Evolutionary conservation across 2,329 filamentous ascomycete genomes (phyloP).

Genomic region (Amesomyces nigricolor): DNA sequence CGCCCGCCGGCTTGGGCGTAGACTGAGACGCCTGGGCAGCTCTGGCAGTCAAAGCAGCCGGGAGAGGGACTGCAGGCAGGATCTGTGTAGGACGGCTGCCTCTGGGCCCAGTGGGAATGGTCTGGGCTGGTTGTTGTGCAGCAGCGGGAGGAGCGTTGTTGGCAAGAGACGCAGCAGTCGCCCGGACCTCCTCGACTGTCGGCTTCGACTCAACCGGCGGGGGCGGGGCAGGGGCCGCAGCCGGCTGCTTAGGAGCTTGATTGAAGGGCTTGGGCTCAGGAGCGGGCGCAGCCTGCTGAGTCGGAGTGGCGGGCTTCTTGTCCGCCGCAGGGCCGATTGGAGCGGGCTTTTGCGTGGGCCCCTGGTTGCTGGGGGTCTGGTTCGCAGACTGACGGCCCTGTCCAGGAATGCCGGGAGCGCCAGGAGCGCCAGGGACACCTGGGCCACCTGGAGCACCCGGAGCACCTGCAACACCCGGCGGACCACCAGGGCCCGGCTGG

Average conservation of each 20-base stretch:
- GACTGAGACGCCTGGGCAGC: conserved; percentile 26
- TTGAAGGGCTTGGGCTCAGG: conserved; percentile 49
- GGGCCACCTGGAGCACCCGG: conserved; percentile 42
- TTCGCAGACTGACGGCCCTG: conserved; percentile 28
- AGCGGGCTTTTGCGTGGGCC: conserved; percentile 40
- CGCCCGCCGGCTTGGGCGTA: conserved; percentile 34
- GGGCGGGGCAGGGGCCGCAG: conserved; percentile 45
- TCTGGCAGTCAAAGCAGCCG: conserved; percentile 38
- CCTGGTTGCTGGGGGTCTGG: conserved; percentile 28
- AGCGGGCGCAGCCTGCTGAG: conserved; percentile 39
- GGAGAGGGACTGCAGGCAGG: conserved; percentile 60
- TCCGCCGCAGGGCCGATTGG: conserved; percentile 49
- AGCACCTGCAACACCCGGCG: neutral
- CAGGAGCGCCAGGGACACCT: conserved; percentile 29
- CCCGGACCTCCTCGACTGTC: conserved; percentile 47
- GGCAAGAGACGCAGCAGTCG: conserved; percentile 48
- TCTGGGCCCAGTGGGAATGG: conserved; percentile 44
- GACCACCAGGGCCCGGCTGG: conserved; percentile 15
- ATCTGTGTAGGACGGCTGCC: conserved; percentile 43
- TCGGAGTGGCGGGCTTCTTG: conserved; percentile 43
- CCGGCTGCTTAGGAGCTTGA: conserved; percentile 41
- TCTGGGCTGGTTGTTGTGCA: conserved; percentile 35
- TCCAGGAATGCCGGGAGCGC: conserved; percentile 26
- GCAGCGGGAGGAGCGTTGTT: conserved; percentile 31
- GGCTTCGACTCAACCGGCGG: conserved; percentile 66